Evolutionary conservation across 139 green algal species (phyloP).

Genomic region (Tetraselmis chui): DNA sequence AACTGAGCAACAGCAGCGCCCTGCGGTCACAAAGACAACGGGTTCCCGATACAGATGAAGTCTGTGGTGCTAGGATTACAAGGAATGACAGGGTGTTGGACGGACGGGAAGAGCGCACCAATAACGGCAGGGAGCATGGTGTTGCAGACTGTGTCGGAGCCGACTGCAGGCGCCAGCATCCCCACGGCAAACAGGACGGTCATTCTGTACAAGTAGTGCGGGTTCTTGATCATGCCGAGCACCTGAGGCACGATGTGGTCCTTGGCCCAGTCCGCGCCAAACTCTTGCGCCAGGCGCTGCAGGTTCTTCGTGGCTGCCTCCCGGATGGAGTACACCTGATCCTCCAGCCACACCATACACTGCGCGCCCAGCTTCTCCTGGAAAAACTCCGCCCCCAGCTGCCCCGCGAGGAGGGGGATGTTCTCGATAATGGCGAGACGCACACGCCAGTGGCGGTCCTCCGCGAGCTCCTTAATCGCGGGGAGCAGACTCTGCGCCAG

Average conservation of each 20-base stretch:
- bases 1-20: no score
- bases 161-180: slow-evolving; percentile 70
- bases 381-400: slow-evolving; percentile 80
- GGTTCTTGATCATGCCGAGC: slow-evolving; percentile 43
- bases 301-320: slow-evolving; percentile 86
- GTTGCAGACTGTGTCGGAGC: slow-evolving; percentile 67
- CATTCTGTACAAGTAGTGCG: slow-evolving; percentile 96
- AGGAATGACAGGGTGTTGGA: not conserved
- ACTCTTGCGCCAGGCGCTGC: slow-evolving; percentile 81
- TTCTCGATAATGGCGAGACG: slow-evolving; percentile 97
- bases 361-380: slow-evolving; percentile 85
- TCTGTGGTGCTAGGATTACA: no score
- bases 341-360: slow-evolving; percentile 92
- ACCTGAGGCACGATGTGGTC: slow-evolving; percentile 84
- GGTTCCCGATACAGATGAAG: no score
- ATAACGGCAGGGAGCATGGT: slow-evolving; percentile 85
- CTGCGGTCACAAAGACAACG: no score
- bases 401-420: slow-evolving; percentile 89
- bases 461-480: slow-evolving; percentile 92
- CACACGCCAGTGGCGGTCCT: slow-evolving; percentile 98
- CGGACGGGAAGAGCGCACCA: not conserved
- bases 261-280: slow-evolving; percentile 88
- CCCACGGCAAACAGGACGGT: slow-evolving; percentile 79
- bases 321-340: slow-evolving; percentile 82
- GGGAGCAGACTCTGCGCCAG: slow-evolving; percentile 89